Conservation (phyloP, 176 grass and related monocot species). For the Ampelocalamus luodianensis region DNA sequence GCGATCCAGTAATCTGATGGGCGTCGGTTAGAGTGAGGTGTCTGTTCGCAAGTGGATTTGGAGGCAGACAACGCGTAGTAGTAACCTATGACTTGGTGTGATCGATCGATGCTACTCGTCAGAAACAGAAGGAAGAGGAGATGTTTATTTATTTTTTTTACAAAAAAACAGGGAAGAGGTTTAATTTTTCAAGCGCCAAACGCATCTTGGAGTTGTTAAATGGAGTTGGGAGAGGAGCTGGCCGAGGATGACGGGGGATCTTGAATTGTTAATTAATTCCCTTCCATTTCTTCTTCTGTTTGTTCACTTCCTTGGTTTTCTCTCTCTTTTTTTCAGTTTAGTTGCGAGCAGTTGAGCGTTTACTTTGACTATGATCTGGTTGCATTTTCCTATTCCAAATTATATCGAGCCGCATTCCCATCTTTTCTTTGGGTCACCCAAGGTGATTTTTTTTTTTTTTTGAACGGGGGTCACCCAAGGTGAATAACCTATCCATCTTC, state of each 20-base stretch:
- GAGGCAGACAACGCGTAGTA: neutral
- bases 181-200: neutral
- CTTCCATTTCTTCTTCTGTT: conserved; percentile 13
- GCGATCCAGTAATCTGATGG: conserved; percentile 18
- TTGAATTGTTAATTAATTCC: conserved; percentile 18
- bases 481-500: conserved; percentile 6
- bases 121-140: neutral
- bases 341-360: conserved; percentile 49
- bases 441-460: too few relatives aligned
- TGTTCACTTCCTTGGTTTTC: neutral
- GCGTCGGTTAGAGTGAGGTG: conserved; percentile 12
- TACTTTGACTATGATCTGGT: conserved; percentile 40
- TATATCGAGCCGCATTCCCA: conserved; percentile 15
- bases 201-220: conserved; percentile 48
- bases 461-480: too few relatives aligned
- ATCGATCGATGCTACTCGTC: conserved; percentile 23
- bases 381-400: conserved; percentile 27
- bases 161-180: neutral
- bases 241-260: conserved; percentile 29
- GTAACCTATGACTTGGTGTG: conserved; percentile 15
- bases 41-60: conserved; percentile 12
- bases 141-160: neutral
- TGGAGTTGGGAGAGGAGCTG: conserved; percentile 36
- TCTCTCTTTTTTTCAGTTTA: conserved; percentile 4
- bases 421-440: neutral